phyloP scores from a whole-genome alignment of 805 yeast species.

The Maudiozyma barnettii region DNA sequence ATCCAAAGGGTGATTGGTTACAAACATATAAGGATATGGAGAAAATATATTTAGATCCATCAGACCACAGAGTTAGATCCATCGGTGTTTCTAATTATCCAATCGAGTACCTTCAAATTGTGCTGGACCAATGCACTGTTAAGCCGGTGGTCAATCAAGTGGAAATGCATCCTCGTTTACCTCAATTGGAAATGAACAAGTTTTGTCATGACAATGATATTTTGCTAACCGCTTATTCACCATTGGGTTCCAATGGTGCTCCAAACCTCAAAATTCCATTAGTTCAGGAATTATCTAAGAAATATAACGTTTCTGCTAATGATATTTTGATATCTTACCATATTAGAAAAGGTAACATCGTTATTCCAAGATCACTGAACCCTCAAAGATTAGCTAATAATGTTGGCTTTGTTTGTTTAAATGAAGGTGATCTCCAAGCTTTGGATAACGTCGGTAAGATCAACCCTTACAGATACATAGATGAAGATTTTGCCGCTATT shows the following conservation, averaged over 20 bases:
- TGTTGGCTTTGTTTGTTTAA: slow-evolving; percentile 32
- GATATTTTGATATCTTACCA: slow-evolving; percentile 58
- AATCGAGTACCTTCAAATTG: slow-evolving; percentile 31
- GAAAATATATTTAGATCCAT: slow-evolving; percentile 20
- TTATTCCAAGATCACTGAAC: slow-evolving; percentile 64
- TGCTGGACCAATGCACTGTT: slow-evolving; percentile 36
- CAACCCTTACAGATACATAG: slow-evolving; percentile 27
- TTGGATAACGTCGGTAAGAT: slow-evolving; percentile 28
- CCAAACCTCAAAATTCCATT: slow-evolving; percentile 47
- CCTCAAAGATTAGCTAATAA: slow-evolving; percentile 46
- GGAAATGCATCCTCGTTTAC: slow-evolving; percentile 67
- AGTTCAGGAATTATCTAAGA: slow-evolving; percentile 44
- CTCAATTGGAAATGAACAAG: slow-evolving; percentile 49
- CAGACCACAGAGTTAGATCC: slow-evolving; percentile 39
- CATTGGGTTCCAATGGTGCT: slow-evolving; percentile 58
- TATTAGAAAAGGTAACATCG: slow-evolving; percentile 49
- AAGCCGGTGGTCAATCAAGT: slow-evolving; percentile 50
- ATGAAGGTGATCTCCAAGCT: slow-evolving; percentile 34
- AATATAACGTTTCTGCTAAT: slow-evolving; percentile 43
- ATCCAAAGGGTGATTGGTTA: slow-evolving; percentile 34
- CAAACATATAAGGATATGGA: slow-evolving; percentile 48
- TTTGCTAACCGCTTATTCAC: slow-evolving; percentile 47
- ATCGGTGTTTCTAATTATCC: slow-evolving; percentile 53
- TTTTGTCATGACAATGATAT: slow-evolving; percentile 46
- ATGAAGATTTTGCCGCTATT: slow-evolving; percentile 18